A percentile compares a stretch with the other conserved stretches of the same genome.
Conservation (phyloP, 768 basidiomycete species). For the Psilocybe tampanensis region DNA sequence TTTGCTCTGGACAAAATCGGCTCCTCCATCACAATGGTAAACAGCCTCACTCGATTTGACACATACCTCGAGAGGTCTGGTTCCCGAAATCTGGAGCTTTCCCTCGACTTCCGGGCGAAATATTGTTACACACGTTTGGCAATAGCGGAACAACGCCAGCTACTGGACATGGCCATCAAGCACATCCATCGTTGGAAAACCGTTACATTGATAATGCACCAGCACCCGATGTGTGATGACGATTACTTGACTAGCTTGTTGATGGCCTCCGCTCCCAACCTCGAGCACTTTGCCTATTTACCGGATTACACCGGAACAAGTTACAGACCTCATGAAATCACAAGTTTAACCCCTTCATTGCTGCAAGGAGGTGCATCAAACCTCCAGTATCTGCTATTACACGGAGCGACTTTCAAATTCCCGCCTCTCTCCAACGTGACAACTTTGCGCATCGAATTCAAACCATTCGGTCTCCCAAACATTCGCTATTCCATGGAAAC, state of each 20-base stretch:
- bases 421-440: constrained; percentile 21
- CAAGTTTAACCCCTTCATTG: constrained; percentile 1
- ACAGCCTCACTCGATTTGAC: constrained; percentile 22
- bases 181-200: constrained; percentile 19
- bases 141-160: not conserved
- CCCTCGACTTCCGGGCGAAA: constrained; percentile 16
- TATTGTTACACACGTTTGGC: not conserved
- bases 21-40: not conserved
- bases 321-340: not conserved
- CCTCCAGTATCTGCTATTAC: constrained; percentile 16
- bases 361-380: constrained; percentile 21
- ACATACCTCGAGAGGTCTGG: constrained; percentile 22
- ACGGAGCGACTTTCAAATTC: not conserved
- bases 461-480: no score
- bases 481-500: not conserved
- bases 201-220: constrained; percentile 17
- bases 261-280: constrained; percentile 12
- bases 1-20: constrained; percentile 5
- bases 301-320: not conserved
- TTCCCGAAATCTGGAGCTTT: constrained; percentile 14
- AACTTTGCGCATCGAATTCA: constrained; percentile 18
- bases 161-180: constrained; percentile 10
- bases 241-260: not conserved
- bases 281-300: constrained; percentile 17
- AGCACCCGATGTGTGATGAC: constrained; percentile 1